A percentile compares a stretch with the other conserved stretches of the same genome.
phyloP scores from a whole-genome alignment of 305 asterid species.

The Stenogyne calaminthoides region DNA sequence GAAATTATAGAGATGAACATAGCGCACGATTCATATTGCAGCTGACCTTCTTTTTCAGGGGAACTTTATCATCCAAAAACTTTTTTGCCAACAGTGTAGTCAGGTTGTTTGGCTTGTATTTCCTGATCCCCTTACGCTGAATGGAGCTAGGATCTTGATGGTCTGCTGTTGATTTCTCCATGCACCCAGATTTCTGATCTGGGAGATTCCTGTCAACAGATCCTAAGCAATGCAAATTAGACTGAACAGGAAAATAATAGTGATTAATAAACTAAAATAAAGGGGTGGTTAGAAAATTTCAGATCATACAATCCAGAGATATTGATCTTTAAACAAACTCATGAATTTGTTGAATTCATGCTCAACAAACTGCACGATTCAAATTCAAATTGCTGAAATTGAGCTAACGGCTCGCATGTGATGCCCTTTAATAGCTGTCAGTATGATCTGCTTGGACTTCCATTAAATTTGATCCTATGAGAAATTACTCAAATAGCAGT shows the following conservation, averaged over 20 bases:
- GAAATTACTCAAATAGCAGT: background rate
- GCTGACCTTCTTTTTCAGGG: slow-evolving; percentile 64
- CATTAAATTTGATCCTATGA: background rate
- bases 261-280: slow-evolving; percentile 13
- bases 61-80: slow-evolving; percentile 53
- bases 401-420: background rate
- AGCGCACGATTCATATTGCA: slow-evolving; percentile 18
- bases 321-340: background rate
- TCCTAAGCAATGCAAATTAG: slow-evolving; percentile 51
- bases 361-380: background rate
- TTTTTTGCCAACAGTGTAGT: slow-evolving; percentile 40
- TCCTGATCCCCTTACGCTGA: slow-evolving; percentile 31
- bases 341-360: background rate
- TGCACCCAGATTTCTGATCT: slow-evolving; percentile 30
- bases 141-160: slow-evolving; percentile 27
- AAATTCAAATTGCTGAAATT: background rate
- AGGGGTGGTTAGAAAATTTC: background rate
- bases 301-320: background rate
- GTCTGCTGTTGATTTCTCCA: slow-evolving; percentile 38
- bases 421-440: background rate
- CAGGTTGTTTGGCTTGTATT: slow-evolving; percentile 34
- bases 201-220: slow-evolving; percentile 45
- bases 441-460: background rate
- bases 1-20: background rate
- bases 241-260: slow-evolving; percentile 22